Conservation (phyloP, 208 protist genomes). For the Phytomonas sp. region DNA sequence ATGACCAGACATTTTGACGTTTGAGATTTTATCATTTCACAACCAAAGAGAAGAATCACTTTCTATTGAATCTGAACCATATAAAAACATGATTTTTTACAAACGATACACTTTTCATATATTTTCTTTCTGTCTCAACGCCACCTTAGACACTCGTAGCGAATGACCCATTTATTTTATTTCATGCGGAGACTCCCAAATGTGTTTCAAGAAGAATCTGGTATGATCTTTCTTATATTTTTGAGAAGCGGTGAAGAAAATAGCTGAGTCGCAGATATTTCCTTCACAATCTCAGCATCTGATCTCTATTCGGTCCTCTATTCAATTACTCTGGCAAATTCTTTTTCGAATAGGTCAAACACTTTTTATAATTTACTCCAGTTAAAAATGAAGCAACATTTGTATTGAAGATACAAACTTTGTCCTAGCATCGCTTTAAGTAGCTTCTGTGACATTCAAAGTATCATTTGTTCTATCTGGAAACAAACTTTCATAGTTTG, state of each 20-base stretch:
- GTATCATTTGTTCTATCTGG: neutral
- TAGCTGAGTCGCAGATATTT: neutral
- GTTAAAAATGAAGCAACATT: slow-evolving; percentile 39
- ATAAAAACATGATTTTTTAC: neutral
- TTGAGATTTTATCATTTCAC: too few relatives aligned
- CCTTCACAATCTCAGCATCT: neutral
- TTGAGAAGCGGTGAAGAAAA: neutral
- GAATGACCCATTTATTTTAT: slow-evolving; percentile 55
- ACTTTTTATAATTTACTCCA: slow-evolving; percentile 46
- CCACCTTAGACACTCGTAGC: slow-evolving; percentile 18
- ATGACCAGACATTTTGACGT: too few relatives aligned
- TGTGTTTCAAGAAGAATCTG: neutral
- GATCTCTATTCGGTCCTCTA: slow-evolving; percentile 15
- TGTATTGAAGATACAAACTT: slow-evolving; percentile 43
- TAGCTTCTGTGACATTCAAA: slow-evolving; percentile 24
- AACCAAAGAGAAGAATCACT: too few relatives aligned
- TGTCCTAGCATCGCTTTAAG: slow-evolving; percentile 53
- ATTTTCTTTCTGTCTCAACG: too few relatives aligned
- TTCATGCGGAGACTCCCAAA: slow-evolving; percentile 18
- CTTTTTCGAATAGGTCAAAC: slow-evolving; percentile 59
- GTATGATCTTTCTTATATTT: neutral
- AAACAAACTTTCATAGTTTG: neutral
- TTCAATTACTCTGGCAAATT: slow-evolving; percentile 34
- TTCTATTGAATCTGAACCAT: too few relatives aligned
- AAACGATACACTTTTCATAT: too few relatives aligned